Base-by-base conservation (phyloP, 1,284 basidiomycete species). In the Microbotryomycetes sp. region DNA sequence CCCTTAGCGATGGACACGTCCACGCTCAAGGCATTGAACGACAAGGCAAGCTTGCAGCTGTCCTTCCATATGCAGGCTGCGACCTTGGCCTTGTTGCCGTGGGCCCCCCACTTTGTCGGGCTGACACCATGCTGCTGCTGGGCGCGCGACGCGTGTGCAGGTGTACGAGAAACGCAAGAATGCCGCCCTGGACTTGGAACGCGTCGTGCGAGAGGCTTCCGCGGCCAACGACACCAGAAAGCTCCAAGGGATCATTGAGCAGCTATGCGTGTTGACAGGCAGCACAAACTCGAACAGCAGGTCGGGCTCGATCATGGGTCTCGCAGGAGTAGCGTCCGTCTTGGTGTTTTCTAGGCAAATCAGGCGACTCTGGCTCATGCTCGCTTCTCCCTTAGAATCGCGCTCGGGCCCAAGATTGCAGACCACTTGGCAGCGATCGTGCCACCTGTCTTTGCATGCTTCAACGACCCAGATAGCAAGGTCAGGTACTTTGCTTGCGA, bases 401-500 rank as follows among this genome's bases (percentile, higher is more conserved):
- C 96, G 3, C 80, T 99, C 1, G 91, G 92, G 3, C 86, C 91
- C 21, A 89, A 97, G 67, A 84, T 97, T 56, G 87, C 92, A 2
- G 88, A 90, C 5, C 94, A 94, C 78, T 88, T 98, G 81, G 88
- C 89, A 61, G 87, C 87, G 69, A 96, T 98, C 73, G 85, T 97
- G 31, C 85, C 87, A 35, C 88, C 91, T 1, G 82, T 98, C 29
- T 81, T 98, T n/a, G 83, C 84, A 46, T 97, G 94, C 77, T 97
- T 98, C 76, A 84, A 86, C 65, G 96, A 98, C 75, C 82, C 88
- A 3, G 96, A 98, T 79, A 91, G 90, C 76, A 84, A 92, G 73
- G 91, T 98, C 66, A 83, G 94, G 52, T 96, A 96, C 76, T 96
- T 93, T 79, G 94, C 94, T 5, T 94, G 92, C 62, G 94, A 98